These are phyloP conservation scores for Metschnikowia sp. DNA, from an alignment of 805 yeast species.

Conservation along the genomic window DNA sequence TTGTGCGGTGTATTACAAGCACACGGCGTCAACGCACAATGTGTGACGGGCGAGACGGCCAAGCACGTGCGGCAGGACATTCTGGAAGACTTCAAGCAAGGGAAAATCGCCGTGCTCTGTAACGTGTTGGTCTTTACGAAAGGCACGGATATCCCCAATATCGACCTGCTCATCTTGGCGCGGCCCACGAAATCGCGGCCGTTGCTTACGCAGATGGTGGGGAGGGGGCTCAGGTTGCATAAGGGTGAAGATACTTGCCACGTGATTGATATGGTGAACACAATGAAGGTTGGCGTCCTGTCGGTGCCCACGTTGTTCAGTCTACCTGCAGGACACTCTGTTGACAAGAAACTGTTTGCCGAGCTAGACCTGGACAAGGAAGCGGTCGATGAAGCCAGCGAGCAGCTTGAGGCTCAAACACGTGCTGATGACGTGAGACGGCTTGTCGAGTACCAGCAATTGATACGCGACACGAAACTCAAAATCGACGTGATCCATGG, in stretches of 20 bases:
- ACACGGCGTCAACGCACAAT: conserved; percentile 65
- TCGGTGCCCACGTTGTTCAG: conserved; percentile 52
- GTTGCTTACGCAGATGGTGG: conserved; percentile 81
- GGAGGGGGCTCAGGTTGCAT: conserved; percentile 75
- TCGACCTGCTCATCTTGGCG: conserved; percentile 74
- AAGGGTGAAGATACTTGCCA: conserved; percentile 64
- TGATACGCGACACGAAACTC: conserved; percentile 18
- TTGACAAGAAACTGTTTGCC: conserved; percentile 15
- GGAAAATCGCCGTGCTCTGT: conserved; percentile 67
- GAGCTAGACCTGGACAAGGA: conserved; percentile 14
- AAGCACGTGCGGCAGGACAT: conserved; percentile 47
- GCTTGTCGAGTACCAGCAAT: conserved; percentile 8
- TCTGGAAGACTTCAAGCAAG: conserved; percentile 56
- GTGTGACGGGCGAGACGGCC: conserved; percentile 66
- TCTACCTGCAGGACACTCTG: conserved; percentile 27
- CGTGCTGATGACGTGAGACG: conserved; percentile 10
- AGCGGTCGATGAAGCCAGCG: neutral
- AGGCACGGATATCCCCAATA: conserved; percentile 90
- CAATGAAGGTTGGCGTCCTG: conserved; percentile 49
- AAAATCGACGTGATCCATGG: conserved; percentile 39
- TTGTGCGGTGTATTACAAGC: conserved; percentile 51
- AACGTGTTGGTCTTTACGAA: conserved; percentile 91
- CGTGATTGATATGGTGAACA: conserved; percentile 74
- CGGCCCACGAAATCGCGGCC: conserved; percentile 79
- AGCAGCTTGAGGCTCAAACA: conserved; percentile 1